phyloP scores from a whole-genome alignment of 2,329 filamentous ascomycete genomes.

The Colletotrichum tamarilloi region DNA sequence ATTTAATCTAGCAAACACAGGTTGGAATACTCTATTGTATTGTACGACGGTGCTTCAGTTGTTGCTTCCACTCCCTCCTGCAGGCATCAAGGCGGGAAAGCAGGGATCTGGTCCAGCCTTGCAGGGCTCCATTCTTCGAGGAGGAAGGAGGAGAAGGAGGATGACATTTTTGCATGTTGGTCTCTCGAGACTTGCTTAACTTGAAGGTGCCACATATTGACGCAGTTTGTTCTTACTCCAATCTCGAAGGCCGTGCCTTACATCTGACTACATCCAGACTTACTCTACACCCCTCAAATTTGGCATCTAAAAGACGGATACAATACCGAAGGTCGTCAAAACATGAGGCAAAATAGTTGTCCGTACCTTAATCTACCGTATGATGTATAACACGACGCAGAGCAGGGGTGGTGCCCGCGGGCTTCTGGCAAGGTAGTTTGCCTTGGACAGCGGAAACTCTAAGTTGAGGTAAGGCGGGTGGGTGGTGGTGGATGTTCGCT shows the following conservation, averaged over 20 bases:
- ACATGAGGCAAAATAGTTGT: not conserved
- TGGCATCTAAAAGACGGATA: not conserved
- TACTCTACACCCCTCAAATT: not conserved
- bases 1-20: not conserved
- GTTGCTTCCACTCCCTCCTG: slow-evolving; percentile 2
- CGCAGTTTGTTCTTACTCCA: not conserved
- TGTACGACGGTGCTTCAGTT: not conserved
- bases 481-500: not conserved
- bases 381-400: not conserved
- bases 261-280: not conserved
- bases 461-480: not conserved
- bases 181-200: not conserved
- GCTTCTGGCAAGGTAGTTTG: not conserved
- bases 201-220: not conserved
- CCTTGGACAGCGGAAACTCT: slow-evolving; percentile 13
- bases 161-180: not conserved
- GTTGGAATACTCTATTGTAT: not conserved
- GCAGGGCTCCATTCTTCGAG: not conserved
- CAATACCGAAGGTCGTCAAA: not conserved
- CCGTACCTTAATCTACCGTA: too few species aligned
- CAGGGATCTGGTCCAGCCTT: slow-evolving; percentile 14
- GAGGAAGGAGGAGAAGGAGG: not conserved
- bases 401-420: not conserved
- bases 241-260: not conserved
- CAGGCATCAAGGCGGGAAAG: not conserved